Conservation (phyloP, 805 yeast species). For the Metschnikowia noctiluminum region DNA sequence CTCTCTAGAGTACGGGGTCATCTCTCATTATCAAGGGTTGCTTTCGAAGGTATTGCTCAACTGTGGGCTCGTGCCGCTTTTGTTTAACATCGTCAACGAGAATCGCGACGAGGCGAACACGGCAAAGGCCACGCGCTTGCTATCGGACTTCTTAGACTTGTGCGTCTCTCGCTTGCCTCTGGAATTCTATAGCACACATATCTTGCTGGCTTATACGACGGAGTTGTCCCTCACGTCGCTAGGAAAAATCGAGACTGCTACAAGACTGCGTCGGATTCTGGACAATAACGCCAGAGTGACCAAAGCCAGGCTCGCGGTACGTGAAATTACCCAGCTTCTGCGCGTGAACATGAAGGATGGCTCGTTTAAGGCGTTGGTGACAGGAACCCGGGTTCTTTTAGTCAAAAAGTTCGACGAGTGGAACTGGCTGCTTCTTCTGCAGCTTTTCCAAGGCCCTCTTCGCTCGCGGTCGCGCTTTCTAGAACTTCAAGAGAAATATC, state of each 20-base stretch:
- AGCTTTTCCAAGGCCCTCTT: slow-evolving; percentile 82
- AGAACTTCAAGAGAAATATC: slow-evolving; percentile 65
- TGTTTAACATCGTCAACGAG: slow-evolving; percentile 42
- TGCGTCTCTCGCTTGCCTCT: slow-evolving; percentile 55
- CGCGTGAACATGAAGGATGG: slow-evolving; percentile 50
- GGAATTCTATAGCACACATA: slow-evolving; percentile 27
- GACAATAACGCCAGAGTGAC: neutral
- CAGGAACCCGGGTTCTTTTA: slow-evolving; percentile 66
- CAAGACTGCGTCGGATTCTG: slow-evolving; percentile 5
- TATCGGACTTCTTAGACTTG: slow-evolving; percentile 59
- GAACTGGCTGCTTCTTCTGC: slow-evolving; percentile 79
- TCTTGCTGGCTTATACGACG: slow-evolving; percentile 10
- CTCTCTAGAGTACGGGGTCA: slow-evolving; percentile 41
- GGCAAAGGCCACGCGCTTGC: slow-evolving; percentile 59
- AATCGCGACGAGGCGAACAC: slow-evolving; percentile 44
- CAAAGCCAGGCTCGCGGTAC: slow-evolving; percentile 22
- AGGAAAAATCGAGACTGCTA: slow-evolving; percentile 15
- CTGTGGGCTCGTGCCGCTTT: slow-evolving; percentile 49
- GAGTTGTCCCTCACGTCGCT: slow-evolving; percentile 13
- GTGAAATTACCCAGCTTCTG: slow-evolving; percentile 21
- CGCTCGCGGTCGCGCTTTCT: slow-evolving; percentile 67
- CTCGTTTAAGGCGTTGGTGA: slow-evolving; percentile 62
- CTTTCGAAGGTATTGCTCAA: slow-evolving; percentile 52
- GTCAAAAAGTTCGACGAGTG: slow-evolving; percentile 80
- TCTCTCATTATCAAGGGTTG: slow-evolving; percentile 66